Evolutionary conservation across 208 protist genomes (phyloP).

Genomic region (Strigomonas oncopelti): DNA sequence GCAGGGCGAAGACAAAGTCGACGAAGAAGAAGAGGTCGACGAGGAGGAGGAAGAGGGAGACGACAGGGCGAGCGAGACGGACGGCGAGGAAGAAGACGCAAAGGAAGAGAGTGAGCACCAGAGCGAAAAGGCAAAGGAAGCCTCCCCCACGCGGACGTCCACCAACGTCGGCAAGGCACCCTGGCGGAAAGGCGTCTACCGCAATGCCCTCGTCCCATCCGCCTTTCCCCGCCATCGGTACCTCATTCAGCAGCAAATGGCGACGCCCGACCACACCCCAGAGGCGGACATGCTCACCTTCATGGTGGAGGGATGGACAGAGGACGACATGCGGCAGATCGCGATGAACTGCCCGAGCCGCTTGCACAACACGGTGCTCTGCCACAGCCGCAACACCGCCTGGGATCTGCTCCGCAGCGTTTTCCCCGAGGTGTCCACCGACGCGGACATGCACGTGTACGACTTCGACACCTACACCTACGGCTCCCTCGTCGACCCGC

Average conservation of each 20-base stretch:
- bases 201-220: conserved; percentile 42
- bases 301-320: conserved; percentile 69
- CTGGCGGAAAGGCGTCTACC: conserved; percentile 15
- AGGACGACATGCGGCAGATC: conserved; percentile 51
- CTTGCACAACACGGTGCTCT: conserved; percentile 70
- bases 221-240: conserved; percentile 52
- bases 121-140: not conserved
- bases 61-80: not conserved
- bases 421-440: conserved; percentile 60
- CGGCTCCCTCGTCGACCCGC: conserved; percentile 55
- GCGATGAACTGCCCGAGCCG: conserved; percentile 61
- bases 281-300: conserved; percentile 82
- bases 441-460: conserved; percentile 41
- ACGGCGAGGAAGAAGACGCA: conserved; percentile 10
- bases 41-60: conserved; percentile 6
- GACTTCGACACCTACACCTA: conserved; percentile 33
- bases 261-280: conserved; percentile 40
- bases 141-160: not conserved
- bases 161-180: not conserved
- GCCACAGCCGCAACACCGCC: conserved; percentile 9
- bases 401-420: conserved; percentile 56
- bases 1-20: not conserved
- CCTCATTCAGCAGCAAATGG: conserved; percentile 53
- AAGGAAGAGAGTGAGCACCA: conserved; percentile 3
- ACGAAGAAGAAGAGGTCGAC: conserved; percentile 2